Percentiles rank a stretch among this genome's conserved stretches.
phyloP scores from a whole-genome alignment of 345 rosid genomes.

The Eutrema heterophyllum region DNA sequence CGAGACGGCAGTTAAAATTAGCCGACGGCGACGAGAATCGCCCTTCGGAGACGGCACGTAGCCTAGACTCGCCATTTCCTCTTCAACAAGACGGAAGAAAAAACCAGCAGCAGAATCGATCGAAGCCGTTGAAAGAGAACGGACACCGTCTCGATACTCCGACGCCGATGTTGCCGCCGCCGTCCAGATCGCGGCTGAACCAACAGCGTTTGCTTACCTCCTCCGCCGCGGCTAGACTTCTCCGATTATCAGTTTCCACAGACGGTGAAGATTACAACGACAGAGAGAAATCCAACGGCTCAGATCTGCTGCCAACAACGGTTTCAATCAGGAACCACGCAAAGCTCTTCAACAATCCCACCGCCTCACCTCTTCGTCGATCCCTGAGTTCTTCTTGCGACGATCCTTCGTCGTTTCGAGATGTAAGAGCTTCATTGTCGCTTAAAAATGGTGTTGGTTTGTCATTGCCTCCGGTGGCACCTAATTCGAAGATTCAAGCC shows the following conservation, averaged over 20 bases:
- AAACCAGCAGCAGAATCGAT: conserved; percentile 7
- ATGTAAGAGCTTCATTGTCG: conserved; percentile 13
- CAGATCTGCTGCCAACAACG: conserved; percentile 15
- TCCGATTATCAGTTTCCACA: conserved; percentile 34
- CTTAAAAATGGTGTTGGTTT: conserved; percentile 39
- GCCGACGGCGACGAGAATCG: conserved; percentile 48
- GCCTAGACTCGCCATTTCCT: conserved; percentile 47
- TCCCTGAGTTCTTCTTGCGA: conserved; percentile 19
- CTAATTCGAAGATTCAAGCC: conserved; percentile 31
- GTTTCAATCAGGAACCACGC: not conserved
- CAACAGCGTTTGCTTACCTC: conserved; percentile 27
- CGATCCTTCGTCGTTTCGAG: too few species aligned
- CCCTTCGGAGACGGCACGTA: conserved; percentile 37
- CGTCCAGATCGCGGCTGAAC: conserved; percentile 22
- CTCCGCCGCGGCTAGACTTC: conserved; percentile 63
- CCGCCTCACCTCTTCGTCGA: conserved; percentile 20
- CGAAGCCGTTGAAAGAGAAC: conserved; percentile 33
- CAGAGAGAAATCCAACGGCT: not conserved
- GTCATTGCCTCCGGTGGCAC: conserved; percentile 55
- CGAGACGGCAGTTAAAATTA: conserved; percentile 37
- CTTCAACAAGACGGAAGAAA: conserved; percentile 28
- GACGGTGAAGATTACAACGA: conserved; percentile 11
- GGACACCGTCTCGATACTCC: conserved; percentile 27
- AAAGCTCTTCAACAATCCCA: conserved; percentile 6
- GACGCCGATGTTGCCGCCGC: conserved; percentile 24